Conservation (phyloP, 192 early-diverging fungal genomes). For the Mortierella alpina region DNA sequence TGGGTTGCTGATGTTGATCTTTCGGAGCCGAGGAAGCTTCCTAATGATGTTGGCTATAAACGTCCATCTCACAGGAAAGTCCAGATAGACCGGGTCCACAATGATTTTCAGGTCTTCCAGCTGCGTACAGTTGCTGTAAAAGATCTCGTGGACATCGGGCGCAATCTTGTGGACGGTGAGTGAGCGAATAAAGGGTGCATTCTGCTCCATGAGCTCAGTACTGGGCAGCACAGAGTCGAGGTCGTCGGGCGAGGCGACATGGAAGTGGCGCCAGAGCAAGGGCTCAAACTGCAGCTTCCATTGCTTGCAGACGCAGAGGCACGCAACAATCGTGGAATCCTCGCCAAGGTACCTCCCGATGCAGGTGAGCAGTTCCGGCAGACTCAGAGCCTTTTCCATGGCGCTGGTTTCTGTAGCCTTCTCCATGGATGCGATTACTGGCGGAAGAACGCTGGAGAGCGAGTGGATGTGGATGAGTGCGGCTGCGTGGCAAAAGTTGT, state of each 20-base stretch:
- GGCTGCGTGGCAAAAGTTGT: not conserved
- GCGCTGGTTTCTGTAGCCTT: not conserved
- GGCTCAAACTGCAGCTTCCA: conserved; percentile 32
- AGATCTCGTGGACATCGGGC: too few species aligned
- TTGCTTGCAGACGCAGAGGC: conserved; percentile 27
- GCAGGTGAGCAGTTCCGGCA: conserved; percentile 34
- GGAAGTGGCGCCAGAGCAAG: conserved; percentile 26
- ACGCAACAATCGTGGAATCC: not conserved
- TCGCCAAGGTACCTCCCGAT: conserved; percentile 13
- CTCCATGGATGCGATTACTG: too few species aligned
- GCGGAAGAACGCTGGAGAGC: too few species aligned
- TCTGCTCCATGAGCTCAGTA: conserved; percentile 10
- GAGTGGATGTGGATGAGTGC: not conserved
- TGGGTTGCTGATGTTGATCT: conserved; percentile 10
- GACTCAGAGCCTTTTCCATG: conserved; percentile 22
- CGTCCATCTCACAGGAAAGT: not conserved
- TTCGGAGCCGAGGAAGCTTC: conserved; percentile 10
- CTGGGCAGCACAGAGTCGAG: not conserved
- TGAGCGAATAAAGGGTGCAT: not conserved
- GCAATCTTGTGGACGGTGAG: too few species aligned
- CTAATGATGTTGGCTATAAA: conserved; percentile 18
- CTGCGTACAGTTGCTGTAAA: too few species aligned
- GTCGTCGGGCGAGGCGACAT: not conserved
- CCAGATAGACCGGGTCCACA: too few species aligned
- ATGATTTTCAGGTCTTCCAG: not conserved